A percentile compares a stretch with the other conserved stretches of the same genome.
These are phyloP conservation scores for Pseudocercospora fijiensis DNA, from an alignment of 2,329 filamentous ascomycete species.

Conservation along the genomic window DNA sequence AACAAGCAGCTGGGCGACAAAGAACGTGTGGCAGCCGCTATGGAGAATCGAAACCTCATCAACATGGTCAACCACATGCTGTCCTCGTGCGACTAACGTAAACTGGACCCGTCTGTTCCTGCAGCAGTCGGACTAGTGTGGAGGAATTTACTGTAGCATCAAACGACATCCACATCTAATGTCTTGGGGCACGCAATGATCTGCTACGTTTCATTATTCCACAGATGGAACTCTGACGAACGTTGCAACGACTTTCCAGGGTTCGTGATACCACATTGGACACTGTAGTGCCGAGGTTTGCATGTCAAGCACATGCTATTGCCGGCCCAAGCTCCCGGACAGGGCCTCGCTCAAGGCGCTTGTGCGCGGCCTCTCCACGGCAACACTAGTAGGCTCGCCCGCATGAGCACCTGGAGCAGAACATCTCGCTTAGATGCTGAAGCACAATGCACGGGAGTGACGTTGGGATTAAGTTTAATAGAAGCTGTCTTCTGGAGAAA, in stretches of 20 bases:
- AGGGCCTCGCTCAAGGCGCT: conserved; percentile 2
- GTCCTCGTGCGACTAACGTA: conserved; percentile 38
- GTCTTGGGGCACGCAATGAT: conserved; percentile 8
- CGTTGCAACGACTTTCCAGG: conserved; percentile 1
- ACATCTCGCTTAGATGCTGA: conserved; percentile 17
- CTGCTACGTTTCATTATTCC: conserved; percentile 4
- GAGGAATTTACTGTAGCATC: background rate
- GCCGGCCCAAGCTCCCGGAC: conserved; percentile 8
- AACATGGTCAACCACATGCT: conserved; percentile 92
- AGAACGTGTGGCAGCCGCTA: conserved; percentile 88
- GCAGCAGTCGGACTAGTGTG: conserved; percentile 19
- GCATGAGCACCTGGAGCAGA: conserved; percentile 11
- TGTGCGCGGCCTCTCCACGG: conserved; percentile 15
- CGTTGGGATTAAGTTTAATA: conserved; percentile 19
- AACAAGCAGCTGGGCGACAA: conserved; percentile 97
- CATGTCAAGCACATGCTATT: conserved; percentile 5
- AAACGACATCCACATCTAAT: conserved; percentile 6
- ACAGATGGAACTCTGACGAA: background rate
- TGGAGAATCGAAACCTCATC: conserved; percentile 90
- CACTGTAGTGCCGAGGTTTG: conserved; percentile 3
- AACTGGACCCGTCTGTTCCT: conserved; percentile 7
- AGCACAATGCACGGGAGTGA: conserved; percentile 13
- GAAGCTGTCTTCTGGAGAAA: conserved; percentile 4
- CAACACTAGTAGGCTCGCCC: conserved; percentile 15
- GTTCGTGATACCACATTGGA: background rate